These are phyloP conservation scores for Acacia confusa DNA, from an alignment of 306 rosid species.

Conservation along the genomic window DNA sequence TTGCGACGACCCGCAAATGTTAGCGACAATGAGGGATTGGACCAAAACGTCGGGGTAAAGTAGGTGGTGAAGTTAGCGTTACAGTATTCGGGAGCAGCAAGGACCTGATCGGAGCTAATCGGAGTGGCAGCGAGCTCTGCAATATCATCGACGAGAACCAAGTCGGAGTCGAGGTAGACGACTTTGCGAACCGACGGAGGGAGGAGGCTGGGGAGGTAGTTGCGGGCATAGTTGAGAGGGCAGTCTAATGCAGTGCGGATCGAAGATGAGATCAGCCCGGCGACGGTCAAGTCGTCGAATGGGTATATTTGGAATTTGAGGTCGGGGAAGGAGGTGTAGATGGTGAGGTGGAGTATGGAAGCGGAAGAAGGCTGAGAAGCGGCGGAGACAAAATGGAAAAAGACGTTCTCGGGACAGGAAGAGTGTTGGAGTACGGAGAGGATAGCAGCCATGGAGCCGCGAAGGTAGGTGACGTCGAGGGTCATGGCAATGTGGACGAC, in stretches of 20 bases:
- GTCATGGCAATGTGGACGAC: constrained; percentile 89
- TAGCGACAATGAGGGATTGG: constrained; percentile 72
- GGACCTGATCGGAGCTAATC: constrained; percentile 42
- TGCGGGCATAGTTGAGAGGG: constrained; percentile 94
- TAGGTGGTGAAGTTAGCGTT: constrained; percentile 83
- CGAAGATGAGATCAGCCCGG: constrained; percentile 85
- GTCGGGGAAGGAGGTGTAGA: constrained; percentile 69
- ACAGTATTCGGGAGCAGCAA: constrained; percentile 98
- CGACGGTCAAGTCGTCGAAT: constrained; percentile 56
- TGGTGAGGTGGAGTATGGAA: constrained; percentile 37
- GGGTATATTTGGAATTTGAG: constrained; percentile 76
- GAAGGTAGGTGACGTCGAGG: constrained; percentile 79
- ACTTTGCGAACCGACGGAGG: constrained; percentile 52
- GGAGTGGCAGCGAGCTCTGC: constrained; percentile 71
- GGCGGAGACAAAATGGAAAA: constrained; percentile 80
- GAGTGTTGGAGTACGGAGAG: constrained; percentile 95
- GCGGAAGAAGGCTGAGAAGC: constrained; percentile 38
- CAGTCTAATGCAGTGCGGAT: constrained; percentile 88
- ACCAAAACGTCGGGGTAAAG: constrained; percentile 87
- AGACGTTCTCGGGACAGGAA: constrained; percentile 74
- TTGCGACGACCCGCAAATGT: constrained; percentile 65
- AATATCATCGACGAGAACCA: constrained; percentile 86
- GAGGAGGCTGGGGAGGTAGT: constrained; percentile 71
- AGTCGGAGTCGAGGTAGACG: constrained; percentile 93
- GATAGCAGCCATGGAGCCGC: constrained; percentile 94